Evolutionary conservation across 345 rosid species (phyloP).

Genomic region (Bruguiera sexangula): DNA sequence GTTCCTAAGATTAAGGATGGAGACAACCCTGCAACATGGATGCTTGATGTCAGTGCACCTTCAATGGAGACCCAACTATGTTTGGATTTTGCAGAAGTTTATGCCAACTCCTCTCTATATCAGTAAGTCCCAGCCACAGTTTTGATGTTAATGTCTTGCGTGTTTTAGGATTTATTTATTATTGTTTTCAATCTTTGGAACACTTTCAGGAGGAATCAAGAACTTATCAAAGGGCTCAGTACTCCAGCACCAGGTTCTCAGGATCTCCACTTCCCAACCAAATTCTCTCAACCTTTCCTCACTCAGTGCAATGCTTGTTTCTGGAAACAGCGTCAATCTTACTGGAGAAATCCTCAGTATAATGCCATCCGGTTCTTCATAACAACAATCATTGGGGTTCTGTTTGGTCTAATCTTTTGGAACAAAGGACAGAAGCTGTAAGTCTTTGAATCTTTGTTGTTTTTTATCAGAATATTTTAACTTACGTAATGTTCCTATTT

Average conservation of each 20-base stretch:
- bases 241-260: conserved; percentile 20
- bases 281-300: conserved; percentile 20
- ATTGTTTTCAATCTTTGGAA: background rate
- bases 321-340: conserved; percentile 31
- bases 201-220: conserved; percentile 25
- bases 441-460: background rate
- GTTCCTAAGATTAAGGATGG: conserved; percentile 68
- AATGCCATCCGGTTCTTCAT: conserved; percentile 26
- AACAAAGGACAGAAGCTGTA: conserved; percentile 26
- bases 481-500: background rate
- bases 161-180: background rate
- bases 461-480: background rate
- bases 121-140: conserved; percentile 40
- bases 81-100: conserved; percentile 71
- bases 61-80: conserved; percentile 59
- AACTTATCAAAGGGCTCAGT: conserved; percentile 27
- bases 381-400: conserved; percentile 16
- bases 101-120: conserved; percentile 56
- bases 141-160: background rate
- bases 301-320: conserved; percentile 27
- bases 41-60: conserved; percentile 72
- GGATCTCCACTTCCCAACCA: conserved; percentile 28
- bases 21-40: conserved; percentile 92
- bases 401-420: conserved; percentile 33
- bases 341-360: conserved; percentile 33